A percentile compares a stretch with the other conserved stretches of the same genome.
Conservation (phyloP, 2,329 filamentous ascomycete genomes). For the Ramularia endophylla region DNA sequence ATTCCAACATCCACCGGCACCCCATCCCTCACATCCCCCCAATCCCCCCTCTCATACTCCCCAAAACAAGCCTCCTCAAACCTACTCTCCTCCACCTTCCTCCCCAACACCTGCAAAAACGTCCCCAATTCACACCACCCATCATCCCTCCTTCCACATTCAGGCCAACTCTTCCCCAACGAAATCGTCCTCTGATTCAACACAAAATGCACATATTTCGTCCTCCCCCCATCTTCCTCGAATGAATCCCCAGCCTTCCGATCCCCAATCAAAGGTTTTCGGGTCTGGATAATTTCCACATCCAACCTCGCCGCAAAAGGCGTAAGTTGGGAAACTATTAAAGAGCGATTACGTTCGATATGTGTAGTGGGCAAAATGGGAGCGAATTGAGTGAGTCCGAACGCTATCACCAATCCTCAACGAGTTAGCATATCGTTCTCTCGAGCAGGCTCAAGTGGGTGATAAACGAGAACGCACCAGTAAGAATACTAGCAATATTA, state of each 20-base stretch:
- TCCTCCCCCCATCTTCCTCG: conserved; percentile 41
- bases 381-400: conserved; percentile 65
- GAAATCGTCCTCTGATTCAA: conserved; percentile 63
- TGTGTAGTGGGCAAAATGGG: conserved; percentile 59
- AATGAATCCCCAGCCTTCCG: conserved; percentile 46
- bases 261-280: conserved; percentile 54
- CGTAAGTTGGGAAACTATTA: conserved; percentile 61
- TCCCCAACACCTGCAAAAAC: conserved; percentile 58
- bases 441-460: too few species aligned
- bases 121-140: conserved; percentile 71
- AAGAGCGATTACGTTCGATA: conserved; percentile 51
- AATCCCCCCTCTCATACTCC: conserved; percentile 45
- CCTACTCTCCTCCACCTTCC: conserved; percentile 44
- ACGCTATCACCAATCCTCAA: conserved; percentile 66
- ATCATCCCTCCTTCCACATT: conserved; percentile 61
- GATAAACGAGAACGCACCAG: too few species aligned
- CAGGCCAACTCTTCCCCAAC: conserved; percentile 58
- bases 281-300: conserved; percentile 66
- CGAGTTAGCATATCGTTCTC: too few species aligned
- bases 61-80: conserved; percentile 54
- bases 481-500: conserved; percentile 50
- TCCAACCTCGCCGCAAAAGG: conserved; percentile 68
- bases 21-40: conserved; percentile 48
- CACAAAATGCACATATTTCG: conserved; percentile 67
- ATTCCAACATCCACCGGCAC: conserved; percentile 36